Base-by-base conservation (phyloP, 2,329 filamentous ascomycete genomes). In the Aspergillus carbonarius region DNA sequence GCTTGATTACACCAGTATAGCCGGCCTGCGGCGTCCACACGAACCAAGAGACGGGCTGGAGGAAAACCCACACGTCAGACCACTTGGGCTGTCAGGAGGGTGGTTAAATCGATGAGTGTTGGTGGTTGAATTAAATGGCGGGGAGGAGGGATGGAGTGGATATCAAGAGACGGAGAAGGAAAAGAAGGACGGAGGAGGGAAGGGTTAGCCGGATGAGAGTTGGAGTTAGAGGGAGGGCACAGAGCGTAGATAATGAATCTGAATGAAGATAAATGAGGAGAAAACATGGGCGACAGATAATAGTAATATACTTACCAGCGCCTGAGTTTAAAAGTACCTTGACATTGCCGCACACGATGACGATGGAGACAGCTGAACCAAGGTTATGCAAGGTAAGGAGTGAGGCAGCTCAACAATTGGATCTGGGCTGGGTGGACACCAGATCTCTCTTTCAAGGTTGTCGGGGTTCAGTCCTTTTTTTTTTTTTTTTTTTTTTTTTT, bases 351-450 rank as follows among this genome's bases (percentile, higher is more conserved):
- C 61, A 57, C 62, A 62, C 63, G 60, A 66, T 65, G 62, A 65
- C 63, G 63, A 66, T 68, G 65, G 62, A 61, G 59, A 64, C 58
- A 67, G 63, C 65, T 66, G 64, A 68, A 66, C 65, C 65, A 68
- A 67, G 65, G 62, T 66, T 67, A 67, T 67, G 66, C 66, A 68
- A 67, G 65, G 66, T 59, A 63, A 58, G 61, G 60, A 64, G 58
- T 51, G 62, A 63, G 58, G 58, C 61, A 60, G 60, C 59, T 56
- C 54, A 62, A 61, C 60, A 66, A 66, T 66, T 66, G 63, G 63
- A 61, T 61, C 62, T 58, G 55, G 60, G 23, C 59, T 63, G 46
- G 48, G 61, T 63, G 59, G 63, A 59, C 55, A 57, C 57, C 61
- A 63, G 61, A 63, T 64, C 63, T 63, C 47, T 58, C 53, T 62